phyloP scores from a whole-genome alignment of 192 early-diverging fungal genomes.

The Backusella mclennaniae region DNA sequence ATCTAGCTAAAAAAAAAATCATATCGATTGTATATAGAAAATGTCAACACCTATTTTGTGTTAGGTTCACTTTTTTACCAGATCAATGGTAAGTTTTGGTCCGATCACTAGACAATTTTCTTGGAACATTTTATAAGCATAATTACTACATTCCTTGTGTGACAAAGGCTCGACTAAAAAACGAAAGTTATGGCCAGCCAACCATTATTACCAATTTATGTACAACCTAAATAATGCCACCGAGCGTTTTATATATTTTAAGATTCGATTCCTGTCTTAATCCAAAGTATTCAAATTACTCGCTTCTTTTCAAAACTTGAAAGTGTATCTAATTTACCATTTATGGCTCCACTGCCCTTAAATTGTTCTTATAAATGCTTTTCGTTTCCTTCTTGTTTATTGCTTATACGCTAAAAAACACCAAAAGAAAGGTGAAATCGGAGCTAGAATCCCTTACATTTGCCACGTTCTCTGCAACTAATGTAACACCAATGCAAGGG shows the following conservation, averaged over 20 bases:
- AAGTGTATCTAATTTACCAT: background rate
- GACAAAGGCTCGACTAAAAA: background rate
- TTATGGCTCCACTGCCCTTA: too few species aligned
- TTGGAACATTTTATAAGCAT: background rate
- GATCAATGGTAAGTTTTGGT: background rate
- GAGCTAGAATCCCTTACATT: background rate
- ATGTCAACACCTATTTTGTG: background rate
- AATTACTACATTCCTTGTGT: background rate
- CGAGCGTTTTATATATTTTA: background rate
- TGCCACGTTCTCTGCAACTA: slow-evolving; percentile 14
- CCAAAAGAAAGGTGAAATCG: background rate
- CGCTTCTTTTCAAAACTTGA: background rate
- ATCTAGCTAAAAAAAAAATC: background rate
- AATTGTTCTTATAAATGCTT: too few species aligned
- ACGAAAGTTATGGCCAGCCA: background rate
- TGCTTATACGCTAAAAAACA: background rate
- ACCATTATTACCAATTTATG: background rate
- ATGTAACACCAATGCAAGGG: slow-evolving; percentile 10
- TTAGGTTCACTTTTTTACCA: background rate
- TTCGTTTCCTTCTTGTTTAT: background rate
- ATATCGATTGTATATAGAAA: background rate
- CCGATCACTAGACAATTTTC: background rate
- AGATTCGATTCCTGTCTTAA: background rate
- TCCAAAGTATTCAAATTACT: background rate
- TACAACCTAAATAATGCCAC: background rate